Conservation (phyloP, 2,329 filamentous ascomycete genomes). For the Ceratocystis ficicola region DNA sequence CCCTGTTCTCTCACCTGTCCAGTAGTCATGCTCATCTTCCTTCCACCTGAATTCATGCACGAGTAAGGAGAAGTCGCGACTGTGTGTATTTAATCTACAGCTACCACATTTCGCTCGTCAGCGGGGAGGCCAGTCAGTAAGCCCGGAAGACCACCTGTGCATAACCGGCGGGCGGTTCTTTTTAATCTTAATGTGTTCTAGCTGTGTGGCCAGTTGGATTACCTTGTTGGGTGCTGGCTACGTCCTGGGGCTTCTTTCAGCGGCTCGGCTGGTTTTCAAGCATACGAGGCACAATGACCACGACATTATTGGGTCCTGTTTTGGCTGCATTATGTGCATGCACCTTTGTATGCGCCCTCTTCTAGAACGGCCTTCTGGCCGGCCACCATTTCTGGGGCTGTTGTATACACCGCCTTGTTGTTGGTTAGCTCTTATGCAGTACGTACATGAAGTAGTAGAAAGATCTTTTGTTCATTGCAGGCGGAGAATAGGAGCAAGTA, state of each 20-base stretch:
- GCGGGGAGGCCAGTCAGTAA: not conserved
- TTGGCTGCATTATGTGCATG: conserved; percentile 1
- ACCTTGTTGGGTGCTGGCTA: no score
- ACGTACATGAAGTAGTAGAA: not conserved
- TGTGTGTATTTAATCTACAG: not conserved
- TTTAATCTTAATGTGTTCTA: not conserved
- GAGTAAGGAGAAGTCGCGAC: conserved; percentile 2
- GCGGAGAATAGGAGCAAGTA: not conserved
- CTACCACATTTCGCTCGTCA: not conserved
- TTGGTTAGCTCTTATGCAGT: not conserved
- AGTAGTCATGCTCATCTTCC: conserved; percentile 9
- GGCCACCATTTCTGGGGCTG: not conserved
- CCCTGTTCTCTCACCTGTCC: not conserved
- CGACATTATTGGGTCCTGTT: not conserved
- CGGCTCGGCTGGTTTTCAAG: not conserved
- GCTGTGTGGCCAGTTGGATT: not conserved
- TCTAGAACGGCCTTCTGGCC: not conserved
- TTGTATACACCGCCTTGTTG: conserved; percentile 1
- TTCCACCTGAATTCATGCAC: conserved; percentile 5
- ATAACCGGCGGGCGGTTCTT: not conserved
- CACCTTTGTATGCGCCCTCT: not conserved
- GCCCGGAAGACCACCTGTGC: not conserved
- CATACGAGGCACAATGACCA: not conserved
- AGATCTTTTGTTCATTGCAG: not conserved
- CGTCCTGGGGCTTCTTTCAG: not conserved